Conservation (phyloP, 768 basidiomycete species). For the Mycena latifolia region DNA sequence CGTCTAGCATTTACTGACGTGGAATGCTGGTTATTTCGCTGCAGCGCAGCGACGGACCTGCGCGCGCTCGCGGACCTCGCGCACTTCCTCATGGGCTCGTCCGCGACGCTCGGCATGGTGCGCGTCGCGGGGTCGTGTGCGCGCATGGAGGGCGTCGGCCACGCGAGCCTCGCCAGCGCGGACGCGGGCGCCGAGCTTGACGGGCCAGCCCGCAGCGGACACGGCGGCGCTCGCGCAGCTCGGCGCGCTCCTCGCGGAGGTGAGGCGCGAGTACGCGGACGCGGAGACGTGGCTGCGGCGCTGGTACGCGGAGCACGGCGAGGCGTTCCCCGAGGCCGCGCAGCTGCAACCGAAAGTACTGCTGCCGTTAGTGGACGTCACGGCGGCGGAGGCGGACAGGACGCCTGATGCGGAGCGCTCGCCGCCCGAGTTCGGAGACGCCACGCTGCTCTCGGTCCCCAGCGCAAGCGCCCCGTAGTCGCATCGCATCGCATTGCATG, state of each 20-base stretch:
- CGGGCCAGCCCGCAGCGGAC: neutral
- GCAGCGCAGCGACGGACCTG: constrained; percentile 61
- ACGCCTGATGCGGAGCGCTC: too few species aligned
- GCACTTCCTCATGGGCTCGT: constrained; percentile 86
- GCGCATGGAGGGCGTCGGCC: constrained; percentile 74
- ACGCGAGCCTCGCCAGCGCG: too few species aligned
- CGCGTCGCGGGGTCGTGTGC: constrained; percentile 76
- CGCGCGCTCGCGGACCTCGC: constrained; percentile 67
- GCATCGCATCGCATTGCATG: too few species aligned
- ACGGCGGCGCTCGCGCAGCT: constrained; percentile 58
- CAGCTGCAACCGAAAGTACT: too few species aligned
- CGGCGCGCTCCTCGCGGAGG: constrained; percentile 55
- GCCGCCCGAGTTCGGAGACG: too few species aligned
- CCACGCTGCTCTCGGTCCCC: too few species aligned
- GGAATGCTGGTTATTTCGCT: too few species aligned
- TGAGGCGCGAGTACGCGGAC: constrained; percentile 64
- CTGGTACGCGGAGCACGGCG: constrained; percentile 25
- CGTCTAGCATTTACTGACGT: neutral
- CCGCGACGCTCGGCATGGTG: constrained; percentile 75
- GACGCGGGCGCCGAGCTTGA: too few species aligned
- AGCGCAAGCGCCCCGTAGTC: too few species aligned
- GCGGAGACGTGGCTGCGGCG: constrained; percentile 64
- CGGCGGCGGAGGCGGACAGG: too few species aligned
- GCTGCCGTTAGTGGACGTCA: too few species aligned
- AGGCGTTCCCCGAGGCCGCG: constrained; percentile 16